Evolutionary conservation across 2,329 filamentous ascomycete genomes (phyloP), one percentile per base, ranked within the genome.

Genomic region (Septoria petroselini): DNA sequence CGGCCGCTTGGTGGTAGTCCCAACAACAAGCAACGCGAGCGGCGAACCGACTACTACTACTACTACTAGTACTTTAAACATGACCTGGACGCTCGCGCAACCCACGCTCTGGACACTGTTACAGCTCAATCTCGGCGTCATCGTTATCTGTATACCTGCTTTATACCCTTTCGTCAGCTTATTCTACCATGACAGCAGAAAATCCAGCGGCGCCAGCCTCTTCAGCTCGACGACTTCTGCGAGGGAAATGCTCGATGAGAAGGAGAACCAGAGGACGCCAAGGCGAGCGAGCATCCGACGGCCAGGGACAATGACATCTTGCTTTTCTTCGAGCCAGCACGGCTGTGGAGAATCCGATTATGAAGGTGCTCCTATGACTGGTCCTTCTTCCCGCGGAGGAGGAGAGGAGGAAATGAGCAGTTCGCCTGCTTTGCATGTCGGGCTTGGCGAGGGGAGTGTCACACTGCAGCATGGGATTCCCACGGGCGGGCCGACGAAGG

Each of bases 61-160:
- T n/a, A n/a, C n/a, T n/a, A n/a, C n/a, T n/a, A n/a, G n/a, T 17
- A 27, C 33, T 31, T 18, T 48, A 27, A 50, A 25, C 17, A 9
- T 30, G 6, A 33, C 43, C 23, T 27, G 43, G 38, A 39, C 44
- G 18, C 42, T 42, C 9, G 45, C 27, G 18, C 31, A 40, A 9
- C 41, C 44, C 19, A 31, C 27, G 19, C 37, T 50, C 30, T 53
- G 51, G 51, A 40, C 41, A 11, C 17, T 50, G n/a, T 31, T 46
- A 8, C 40, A 53, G 39, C 12, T 47, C 30, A 45, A 53, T 23
- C 41, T 53, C 19, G 33, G 33, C 23, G 33, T 53, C n/a, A 35
- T 53, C n/a, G 42, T 48, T 31, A 46, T 41, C 41, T 50, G 46
- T 30, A 37, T 53, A 19, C 51, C 51, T 11, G 37, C 33, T 7